Conservation (phyloP, 73 alveolate species). For the Stentor coeruleus region DNA sequence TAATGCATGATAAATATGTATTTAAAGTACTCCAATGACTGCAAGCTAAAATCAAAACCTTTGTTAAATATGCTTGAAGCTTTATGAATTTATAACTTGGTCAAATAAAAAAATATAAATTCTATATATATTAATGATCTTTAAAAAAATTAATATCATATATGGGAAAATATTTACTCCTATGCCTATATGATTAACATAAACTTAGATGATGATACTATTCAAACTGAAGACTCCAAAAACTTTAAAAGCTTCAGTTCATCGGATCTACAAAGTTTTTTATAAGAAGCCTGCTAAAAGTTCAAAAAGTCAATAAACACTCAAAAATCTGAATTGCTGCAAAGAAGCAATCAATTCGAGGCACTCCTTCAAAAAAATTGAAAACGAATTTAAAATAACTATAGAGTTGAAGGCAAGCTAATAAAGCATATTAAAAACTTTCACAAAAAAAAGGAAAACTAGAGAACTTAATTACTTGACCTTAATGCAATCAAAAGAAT, state of each 20-base stretch:
- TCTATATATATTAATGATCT: no score
- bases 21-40: no score
- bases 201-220: neutral
- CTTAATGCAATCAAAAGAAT: neutral
- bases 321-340: neutral
- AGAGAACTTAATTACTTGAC: conserved; percentile 30
- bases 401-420: conserved; percentile 68
- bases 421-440: conserved; percentile 76
- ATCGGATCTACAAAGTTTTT: neutral
- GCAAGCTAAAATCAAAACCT: no score
- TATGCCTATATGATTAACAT: neutral
- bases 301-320: neutral
- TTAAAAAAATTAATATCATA: no score
- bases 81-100: no score
- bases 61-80: no score
- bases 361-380: conserved; percentile 58
- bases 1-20: no score
- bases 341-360: conserved; percentile 16
- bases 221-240: conserved; percentile 5
- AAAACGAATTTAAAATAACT: conserved; percentile 76
- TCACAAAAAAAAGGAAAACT: conserved; percentile 59
- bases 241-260: neutral
- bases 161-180: neutral
- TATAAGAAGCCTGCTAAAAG: neutral
- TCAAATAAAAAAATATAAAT: no score